These are phyloP conservation scores for Colletotrichum lini DNA, from an alignment of 2,329 filamentous ascomycete genomes.

Conservation along the genomic window DNA sequence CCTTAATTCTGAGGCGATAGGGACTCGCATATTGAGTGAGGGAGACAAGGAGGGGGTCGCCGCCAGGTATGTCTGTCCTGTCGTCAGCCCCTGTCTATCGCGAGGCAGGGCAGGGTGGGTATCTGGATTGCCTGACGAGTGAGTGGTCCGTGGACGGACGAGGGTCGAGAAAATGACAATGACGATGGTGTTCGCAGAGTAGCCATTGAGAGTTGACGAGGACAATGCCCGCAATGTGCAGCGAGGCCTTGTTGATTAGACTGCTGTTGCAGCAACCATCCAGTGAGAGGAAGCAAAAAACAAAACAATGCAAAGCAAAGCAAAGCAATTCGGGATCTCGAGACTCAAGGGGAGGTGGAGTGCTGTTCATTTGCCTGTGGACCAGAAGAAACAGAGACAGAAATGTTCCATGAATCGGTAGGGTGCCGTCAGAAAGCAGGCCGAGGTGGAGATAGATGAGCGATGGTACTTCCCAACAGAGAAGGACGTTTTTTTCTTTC, in stretches of 20 bases:
- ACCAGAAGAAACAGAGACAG: background rate
- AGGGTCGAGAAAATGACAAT: no score
- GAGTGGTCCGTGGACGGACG: background rate
- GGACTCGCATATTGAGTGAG: slow-evolving; percentile 4
- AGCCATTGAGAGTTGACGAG: no score
- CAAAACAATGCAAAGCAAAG: no score
- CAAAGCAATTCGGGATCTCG: background rate
- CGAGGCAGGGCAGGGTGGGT: background rate
- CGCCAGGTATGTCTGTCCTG: background rate
- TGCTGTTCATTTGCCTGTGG: slow-evolving; percentile 12
- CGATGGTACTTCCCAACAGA: slow-evolving; percentile 25
- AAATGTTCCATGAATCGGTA: background rate
- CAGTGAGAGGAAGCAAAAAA: no score
- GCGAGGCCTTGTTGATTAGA: no score
- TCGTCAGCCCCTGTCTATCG: background rate
- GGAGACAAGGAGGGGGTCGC: background rate
- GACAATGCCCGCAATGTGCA: no score
- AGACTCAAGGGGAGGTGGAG: background rate
- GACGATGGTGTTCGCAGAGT: no score
- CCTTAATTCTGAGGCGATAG: slow-evolving; percentile 33
- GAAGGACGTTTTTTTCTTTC: background rate
- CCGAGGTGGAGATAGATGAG: slow-evolving; percentile 12
- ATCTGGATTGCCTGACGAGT: slow-evolving; percentile 6
- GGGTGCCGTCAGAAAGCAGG: background rate
- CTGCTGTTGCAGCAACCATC: no score